phyloP scores from a whole-genome alignment of 768 basidiomycete species.

The Exidia glandulosa region DNA sequence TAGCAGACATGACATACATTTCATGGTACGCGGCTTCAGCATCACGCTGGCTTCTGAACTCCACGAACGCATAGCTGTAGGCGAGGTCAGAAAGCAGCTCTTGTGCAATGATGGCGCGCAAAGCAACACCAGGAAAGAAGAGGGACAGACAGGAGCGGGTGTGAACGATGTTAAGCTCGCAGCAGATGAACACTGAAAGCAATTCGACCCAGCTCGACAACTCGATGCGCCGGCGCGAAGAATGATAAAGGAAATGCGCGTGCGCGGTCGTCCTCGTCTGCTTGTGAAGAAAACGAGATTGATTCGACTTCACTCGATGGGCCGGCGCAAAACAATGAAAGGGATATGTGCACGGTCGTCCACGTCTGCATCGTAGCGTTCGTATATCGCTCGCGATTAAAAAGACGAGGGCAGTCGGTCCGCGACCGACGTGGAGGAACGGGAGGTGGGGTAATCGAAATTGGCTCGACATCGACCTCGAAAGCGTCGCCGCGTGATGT shows the following conservation, averaged over 20 bases:
- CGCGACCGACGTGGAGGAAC: no score
- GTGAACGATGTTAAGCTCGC: slow-evolving; percentile 32
- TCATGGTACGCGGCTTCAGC: slow-evolving; percentile 79
- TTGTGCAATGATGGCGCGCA: background rate
- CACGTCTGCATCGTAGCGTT: no score
- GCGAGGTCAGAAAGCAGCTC: no score
- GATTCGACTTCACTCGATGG: slow-evolving; percentile 23
- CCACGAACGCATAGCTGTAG: slow-evolving; percentile 74
- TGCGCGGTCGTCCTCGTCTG: slow-evolving; percentile 11
- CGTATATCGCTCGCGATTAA: no score
- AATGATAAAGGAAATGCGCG: slow-evolving; percentile 14
- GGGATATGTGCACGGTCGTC: no score
- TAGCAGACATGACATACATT: slow-evolving; percentile 39
- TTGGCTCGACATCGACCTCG: slow-evolving; percentile 4
- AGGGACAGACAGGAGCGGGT: slow-evolving; percentile 34
- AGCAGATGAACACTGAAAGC: slow-evolving; percentile 24
- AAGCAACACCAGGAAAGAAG: slow-evolving; percentile 2
- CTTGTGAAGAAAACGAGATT: background rate
- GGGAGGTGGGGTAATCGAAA: background rate
- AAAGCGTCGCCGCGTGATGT: slow-evolving; percentile 8
- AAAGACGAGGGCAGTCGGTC: no score
- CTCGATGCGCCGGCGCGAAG: slow-evolving; percentile 8
- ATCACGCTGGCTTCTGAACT: slow-evolving; percentile 66
- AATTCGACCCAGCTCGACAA: no score
- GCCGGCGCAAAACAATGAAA: slow-evolving; percentile 17